These are phyloP conservation scores for Xanthoparmelia taractica DNA, from an alignment of 495 filamentous ascomycete genomes.

Conservation along the genomic window DNA sequence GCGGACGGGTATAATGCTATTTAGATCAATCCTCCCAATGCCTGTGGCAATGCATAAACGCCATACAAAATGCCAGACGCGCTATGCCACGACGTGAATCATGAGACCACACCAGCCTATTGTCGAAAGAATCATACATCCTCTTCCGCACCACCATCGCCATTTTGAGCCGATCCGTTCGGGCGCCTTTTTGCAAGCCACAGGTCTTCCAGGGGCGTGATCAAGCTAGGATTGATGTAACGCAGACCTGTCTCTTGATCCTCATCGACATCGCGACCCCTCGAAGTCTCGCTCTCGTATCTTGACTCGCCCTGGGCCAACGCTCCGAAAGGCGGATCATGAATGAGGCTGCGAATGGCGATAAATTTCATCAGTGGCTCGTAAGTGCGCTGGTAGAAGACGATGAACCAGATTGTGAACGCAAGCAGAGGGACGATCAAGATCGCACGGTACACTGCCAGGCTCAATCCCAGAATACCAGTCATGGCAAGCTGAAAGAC, in stretches of 20 bases:
- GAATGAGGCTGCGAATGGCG: slow-evolving; percentile 68
- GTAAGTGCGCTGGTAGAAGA: slow-evolving; percentile 65
- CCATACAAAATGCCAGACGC: not conserved
- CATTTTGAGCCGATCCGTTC: slow-evolving; percentile 28
- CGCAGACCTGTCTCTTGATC: slow-evolving; percentile 53
- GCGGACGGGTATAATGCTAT: slow-evolving; percentile 9
- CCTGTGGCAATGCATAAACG: not conserved
- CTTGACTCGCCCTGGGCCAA: slow-evolving; percentile 35
- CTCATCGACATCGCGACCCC: slow-evolving; percentile 50
- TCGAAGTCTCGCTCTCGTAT: slow-evolving; percentile 32
- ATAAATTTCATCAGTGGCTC: slow-evolving; percentile 87
- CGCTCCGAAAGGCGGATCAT: slow-evolving; percentile 40
- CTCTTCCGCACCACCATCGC: slow-evolving; percentile 30
- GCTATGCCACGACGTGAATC: slow-evolving; percentile 10
- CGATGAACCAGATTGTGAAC: slow-evolving; percentile 77
- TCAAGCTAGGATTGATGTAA: slow-evolving; percentile 71
- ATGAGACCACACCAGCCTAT: not conserved
- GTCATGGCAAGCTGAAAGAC: slow-evolving; percentile 90
- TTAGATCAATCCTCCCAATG: not conserved
- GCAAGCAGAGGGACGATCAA: slow-evolving; percentile 69
- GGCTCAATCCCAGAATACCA: slow-evolving; percentile 69
- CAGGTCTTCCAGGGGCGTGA: slow-evolving; percentile 47
- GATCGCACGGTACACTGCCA: slow-evolving; percentile 59
- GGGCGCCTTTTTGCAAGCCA: slow-evolving; percentile 24
- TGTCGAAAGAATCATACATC: slow-evolving; percentile 6